Base-by-base conservation (phyloP, 2,329 filamentous ascomycete genomes). In the Curvularia verruculosa region DNA sequence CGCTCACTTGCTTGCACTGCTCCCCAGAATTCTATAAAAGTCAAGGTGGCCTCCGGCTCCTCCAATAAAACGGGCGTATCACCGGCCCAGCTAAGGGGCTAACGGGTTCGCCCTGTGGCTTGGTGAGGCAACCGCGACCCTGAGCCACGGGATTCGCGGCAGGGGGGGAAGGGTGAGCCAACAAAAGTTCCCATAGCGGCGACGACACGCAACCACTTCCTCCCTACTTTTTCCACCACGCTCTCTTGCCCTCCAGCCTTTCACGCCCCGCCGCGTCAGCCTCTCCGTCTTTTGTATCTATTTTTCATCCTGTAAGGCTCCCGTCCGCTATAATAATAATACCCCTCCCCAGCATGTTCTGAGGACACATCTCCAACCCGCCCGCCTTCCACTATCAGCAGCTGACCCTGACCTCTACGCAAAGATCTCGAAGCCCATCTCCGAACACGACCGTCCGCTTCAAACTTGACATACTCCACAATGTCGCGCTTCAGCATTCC, bases 401-500 rank as follows among this genome's bases (percentile, higher is more conserved):
- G 57, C 70, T 73, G 56, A 73, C 66, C 31, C 71, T 70, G 66
- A 59, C 68, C 68, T 50, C 66, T 68, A 52, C 41, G 61, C 43
- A 45, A 65, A 72, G 68, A 72, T 47, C 52, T 65, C 58, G 59
- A 71, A 54, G 21, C 62, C 5, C 54, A 56, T n/a, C 58, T 61
- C 13, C 58, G 58, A 36, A 28, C 58, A 21, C 21, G 49, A 19
- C 51, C 3, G 31, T 49, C 52, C 31, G 19, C 54, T 24, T 47
- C 53, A 4, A 28, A 56, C 34, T 51, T 52, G 29, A 40, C 54
- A 37, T 54, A 61, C 12, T 52, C 63, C 61, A 77, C 70, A 73
- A 96, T 96, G 92, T 84, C 90, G 68, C 87, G 91, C 77, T 91
- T 98, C 74, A 91, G 91, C 83, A 95, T 99, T 68, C 95, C 95